These are phyloP conservation scores for Psidium guajava DNA, from an alignment of 345 rosid genomes.

Conservation along the genomic window DNA sequence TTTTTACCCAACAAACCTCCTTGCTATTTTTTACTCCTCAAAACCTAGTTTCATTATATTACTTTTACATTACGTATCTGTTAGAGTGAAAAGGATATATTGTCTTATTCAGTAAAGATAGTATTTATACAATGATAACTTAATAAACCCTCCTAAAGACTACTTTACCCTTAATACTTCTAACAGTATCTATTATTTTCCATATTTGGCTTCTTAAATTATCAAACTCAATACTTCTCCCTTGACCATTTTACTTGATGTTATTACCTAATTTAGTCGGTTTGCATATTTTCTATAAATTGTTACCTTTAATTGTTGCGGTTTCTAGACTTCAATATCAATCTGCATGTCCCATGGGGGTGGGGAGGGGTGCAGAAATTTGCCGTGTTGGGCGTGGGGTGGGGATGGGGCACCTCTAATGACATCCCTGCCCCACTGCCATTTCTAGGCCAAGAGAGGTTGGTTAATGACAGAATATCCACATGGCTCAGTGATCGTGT, in stretches of 20 bases:
- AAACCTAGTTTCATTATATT: not conserved
- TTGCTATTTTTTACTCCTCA: not conserved
- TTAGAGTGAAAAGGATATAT: no score
- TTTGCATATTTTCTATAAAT: not conserved
- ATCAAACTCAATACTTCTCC: not conserved
- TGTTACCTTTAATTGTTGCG: not conserved
- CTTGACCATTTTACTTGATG: not conserved
- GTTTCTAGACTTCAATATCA: not conserved
- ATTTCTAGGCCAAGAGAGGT: not conserved
- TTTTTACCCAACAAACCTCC: not conserved
- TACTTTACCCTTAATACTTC: no score
- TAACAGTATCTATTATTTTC: not conserved
- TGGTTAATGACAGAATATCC: not conserved
- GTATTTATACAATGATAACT: no score
- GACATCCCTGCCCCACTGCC: not conserved
- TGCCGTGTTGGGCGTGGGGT: not conserved
- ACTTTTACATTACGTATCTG: not conserved
- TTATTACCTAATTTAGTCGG: not conserved
- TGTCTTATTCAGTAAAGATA: no score
- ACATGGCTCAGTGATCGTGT: not conserved
- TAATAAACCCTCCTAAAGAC: no score
- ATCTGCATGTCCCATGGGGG: not conserved
- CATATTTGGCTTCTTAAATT: not conserved
- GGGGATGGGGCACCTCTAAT: not conserved
- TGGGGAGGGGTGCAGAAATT: not conserved